Percentiles rank a stretch among this genome's conserved stretches.
phyloP scores from a whole-genome alignment of 106 monocot genomes.

The Allium fistulosum region DNA sequence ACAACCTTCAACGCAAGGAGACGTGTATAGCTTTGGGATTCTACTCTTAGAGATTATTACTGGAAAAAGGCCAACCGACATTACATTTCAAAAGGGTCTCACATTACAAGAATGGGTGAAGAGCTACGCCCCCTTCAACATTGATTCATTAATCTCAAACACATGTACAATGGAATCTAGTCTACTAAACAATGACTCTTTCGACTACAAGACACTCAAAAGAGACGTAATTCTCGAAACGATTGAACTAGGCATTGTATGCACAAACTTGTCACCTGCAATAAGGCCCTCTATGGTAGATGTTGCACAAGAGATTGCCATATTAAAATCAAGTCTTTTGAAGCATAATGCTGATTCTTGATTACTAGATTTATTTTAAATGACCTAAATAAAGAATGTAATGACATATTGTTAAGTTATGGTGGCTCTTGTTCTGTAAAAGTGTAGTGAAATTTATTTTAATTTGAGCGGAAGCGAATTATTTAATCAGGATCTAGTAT shows the following conservation, averaged over 20 bases:
- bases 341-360: slow-evolving; percentile 7
- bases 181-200: neutral
- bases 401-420: no score
- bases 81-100: slow-evolving; percentile 41
- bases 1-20: slow-evolving; percentile 61
- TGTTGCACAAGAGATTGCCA: slow-evolving; percentile 43
- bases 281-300: slow-evolving; percentile 46
- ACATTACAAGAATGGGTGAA: slow-evolving; percentile 64
- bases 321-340: slow-evolving; percentile 32
- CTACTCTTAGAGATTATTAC: slow-evolving; percentile 66
- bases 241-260: slow-evolving; percentile 35
- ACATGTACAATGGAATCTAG: neutral
- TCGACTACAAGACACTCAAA: slow-evolving; percentile 6
- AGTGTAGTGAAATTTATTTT: no score
- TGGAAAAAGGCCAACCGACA: slow-evolving; percentile 58
- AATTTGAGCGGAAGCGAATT: no score
- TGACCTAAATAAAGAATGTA: no score
- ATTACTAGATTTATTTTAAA: no score
- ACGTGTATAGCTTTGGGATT: slow-evolving; percentile 89
- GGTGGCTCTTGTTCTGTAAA: no score
- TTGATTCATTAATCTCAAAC: slow-evolving; percentile 22
- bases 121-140: slow-evolving; percentile 21
- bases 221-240: slow-evolving; percentile 24
- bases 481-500: no score
- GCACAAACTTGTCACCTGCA: slow-evolving; percentile 31